Base-by-base conservation (phyloP, 2,329 filamentous ascomycete genomes). In the Cladosporium sp. region DNA sequence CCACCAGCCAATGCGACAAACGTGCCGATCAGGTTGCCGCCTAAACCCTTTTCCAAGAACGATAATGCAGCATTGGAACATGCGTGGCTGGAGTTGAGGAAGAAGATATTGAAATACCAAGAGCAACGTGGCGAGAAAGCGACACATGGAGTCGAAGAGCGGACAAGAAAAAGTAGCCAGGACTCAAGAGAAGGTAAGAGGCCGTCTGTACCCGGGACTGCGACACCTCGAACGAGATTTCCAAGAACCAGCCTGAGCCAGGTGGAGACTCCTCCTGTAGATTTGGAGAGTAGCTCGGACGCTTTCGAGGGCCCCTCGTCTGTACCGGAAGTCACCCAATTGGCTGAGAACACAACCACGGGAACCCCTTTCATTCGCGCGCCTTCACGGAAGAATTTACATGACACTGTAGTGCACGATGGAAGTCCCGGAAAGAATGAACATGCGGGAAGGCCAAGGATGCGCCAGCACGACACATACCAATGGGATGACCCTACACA, bases 291-390 rank as follows among this genome's bases (percentile, higher is more conserved):
- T 20, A 48, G 17, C 17, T 39, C 36, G 25, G 56, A 57, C 35
- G 54, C 35, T 12, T 58, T 54, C 47, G 59, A 58, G 10, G 52
- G 50, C 15, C 57, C 62, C 3, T 58, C 57, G 15, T 56, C 47
- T 9, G 32, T 57, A 19, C 24, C 48, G 8, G 58, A 53, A 17
- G 47, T 55, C 15, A 49, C 50, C 15, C 55, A 61, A 4, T 32
- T 42, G 55, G 47, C 51, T 34, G 50, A 57, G 28, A 50, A 50
- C 28, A 57, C 66, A 28, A 73, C 69, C 0, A 81, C 78, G 6
- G 78, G 79, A 1, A 81, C 73, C 2, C 79, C 79, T 1, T 82
- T 82, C 62, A 75, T 79, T 20, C 69, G 79, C 59, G 77, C 78
- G 3, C 78, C 78, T 17, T 77, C 76, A 5, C 69, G 76, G 34